Base-by-base conservation (phyloP, 139 green algal species). In the Edaphochlamys debaryana region DNA sequence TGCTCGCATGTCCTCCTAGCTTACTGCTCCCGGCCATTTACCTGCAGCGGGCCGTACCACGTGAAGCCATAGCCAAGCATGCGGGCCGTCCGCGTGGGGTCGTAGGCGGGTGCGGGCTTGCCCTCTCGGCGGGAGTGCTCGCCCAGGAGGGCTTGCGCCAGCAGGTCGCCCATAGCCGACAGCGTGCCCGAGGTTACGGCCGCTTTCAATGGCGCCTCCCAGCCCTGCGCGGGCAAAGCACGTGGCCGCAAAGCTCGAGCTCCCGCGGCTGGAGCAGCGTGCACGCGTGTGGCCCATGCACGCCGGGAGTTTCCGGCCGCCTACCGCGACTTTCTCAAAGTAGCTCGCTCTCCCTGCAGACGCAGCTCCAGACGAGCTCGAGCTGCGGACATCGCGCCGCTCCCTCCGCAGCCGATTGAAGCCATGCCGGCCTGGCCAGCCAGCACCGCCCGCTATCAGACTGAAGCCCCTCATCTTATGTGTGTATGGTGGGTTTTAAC, bases 11-110 rank as follows among this genome's bases (percentile, higher is more conserved):
- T n/a, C n/a, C n/a, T n/a, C n/a, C n/a, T n/a, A n/a, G n/a, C n/a
- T n/a, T n/a, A n/a, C n/a, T n/a, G n/a, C n/a, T n/a, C n/a, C n/a
- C n/a, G n/a, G n/a, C n/a, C n/a, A n/a, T n/a, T n/a, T n/a, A n/a
- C n/a, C n/a, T n/a, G n/a, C n/a, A n/a, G n/a, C 17, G 94, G 94
- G 0, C 94, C 94, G 41, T 98, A 98, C 74, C 94, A 94, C 7
- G 86, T 37, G 36, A 96, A 48, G 9, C 94, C 94, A 89, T 94
- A 98, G 41, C 76, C 89, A 75, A 90, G 87, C 94, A 98, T 97
- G 66, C 94, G 92, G 34, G 88, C 85, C 1, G 88, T 92, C 23
- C 94, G 86, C 5, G 72, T 9, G 0, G 82, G 67, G 62, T 95
- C 91, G 36, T 92, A 95, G 8, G 63, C 42, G 22, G 84, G 69